Evolutionary conservation across 139 green algal species (phyloP).

Genomic region (Tetradesmus lagerheimii): DNA sequence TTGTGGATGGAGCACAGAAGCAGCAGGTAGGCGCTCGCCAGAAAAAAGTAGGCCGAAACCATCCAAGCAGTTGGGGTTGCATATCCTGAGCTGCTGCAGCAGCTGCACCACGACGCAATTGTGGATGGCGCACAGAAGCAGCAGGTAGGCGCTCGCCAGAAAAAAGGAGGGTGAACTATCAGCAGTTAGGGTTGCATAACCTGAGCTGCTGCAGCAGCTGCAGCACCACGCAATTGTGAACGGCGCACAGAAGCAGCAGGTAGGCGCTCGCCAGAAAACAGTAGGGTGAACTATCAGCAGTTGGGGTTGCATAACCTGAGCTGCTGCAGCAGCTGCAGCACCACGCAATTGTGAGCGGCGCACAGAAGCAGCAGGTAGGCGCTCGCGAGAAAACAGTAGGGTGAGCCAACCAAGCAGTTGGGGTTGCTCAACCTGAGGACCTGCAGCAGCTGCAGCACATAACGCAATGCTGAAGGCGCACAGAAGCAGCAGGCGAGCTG

Average conservation of each 20-base stretch:
- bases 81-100: conserved; percentile 53
- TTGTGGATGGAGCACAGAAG: conserved; percentile 55
- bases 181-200: no score
- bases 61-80: no score
- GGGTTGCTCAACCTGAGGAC: no score
- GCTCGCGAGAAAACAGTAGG: no score
- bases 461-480: conserved; percentile 55
- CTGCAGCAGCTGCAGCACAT: conserved; percentile 73
- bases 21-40: no score
- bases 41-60: neutral
- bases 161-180: no score
- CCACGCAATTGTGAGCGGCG: conserved; percentile 52
- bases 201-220: conserved; percentile 62
- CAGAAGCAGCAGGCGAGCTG: conserved; percentile 68
- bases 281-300: no score
- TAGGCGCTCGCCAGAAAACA: no score
- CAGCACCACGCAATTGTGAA: conserved; percentile 65
- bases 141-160: no score
- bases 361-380: conserved; percentile 64
- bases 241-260: conserved; percentile 66
- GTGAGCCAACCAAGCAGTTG: no score
- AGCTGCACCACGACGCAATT: conserved; percentile 71
- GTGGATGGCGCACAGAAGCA: conserved; percentile 59
- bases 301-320: no score
- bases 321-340: conserved; percentile 64